phyloP scores from a whole-genome alignment of 495 filamentous ascomycete genomes.

The Aspergillus baeticus region DNA sequence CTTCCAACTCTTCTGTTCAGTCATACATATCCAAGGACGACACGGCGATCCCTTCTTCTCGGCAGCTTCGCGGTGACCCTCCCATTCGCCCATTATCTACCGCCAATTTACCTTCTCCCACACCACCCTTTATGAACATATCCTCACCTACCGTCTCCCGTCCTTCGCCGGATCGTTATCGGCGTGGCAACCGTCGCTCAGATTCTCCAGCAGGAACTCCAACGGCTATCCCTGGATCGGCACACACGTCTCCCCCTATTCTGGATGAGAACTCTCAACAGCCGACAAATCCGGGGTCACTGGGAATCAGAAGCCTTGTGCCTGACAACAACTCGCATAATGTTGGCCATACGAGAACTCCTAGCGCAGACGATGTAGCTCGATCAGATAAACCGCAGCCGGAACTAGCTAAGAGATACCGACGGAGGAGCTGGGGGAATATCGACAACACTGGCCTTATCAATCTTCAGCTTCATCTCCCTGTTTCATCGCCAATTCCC shows the following conservation, averaged over 20 bases:
- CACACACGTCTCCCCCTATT: slow-evolving; percentile 9
- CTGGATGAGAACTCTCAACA: slow-evolving; percentile 27
- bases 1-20: slow-evolving; percentile 43
- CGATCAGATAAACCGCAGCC: slow-evolving; percentile 41
- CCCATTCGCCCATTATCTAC: slow-evolving; percentile 52
- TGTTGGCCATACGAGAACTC: slow-evolving; percentile 37
- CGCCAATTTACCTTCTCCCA: slow-evolving; percentile 46
- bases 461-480: slow-evolving; percentile 38
- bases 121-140: slow-evolving; percentile 36
- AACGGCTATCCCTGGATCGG: slow-evolving; percentile 28
- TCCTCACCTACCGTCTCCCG: slow-evolving; percentile 52
- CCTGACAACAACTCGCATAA: slow-evolving; percentile 14
- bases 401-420: slow-evolving; percentile 72
- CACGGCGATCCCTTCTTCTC: slow-evolving; percentile 44
- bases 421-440: slow-evolving; percentile 79
- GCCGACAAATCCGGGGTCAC: slow-evolving; percentile 1
- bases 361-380: slow-evolving; percentile 55
- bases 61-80: slow-evolving; percentile 35
- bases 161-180: slow-evolving; percentile 67
- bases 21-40: slow-evolving; percentile 50
- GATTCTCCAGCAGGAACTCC: slow-evolving; percentile 44
- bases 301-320: slow-evolving; percentile 8
- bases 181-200: slow-evolving; percentile 53
- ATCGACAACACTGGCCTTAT: slow-evolving; percentile 60
- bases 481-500: slow-evolving; percentile 26